A percentile compares a stretch with the other conserved stretches of the same genome.
Evolutionary conservation across 192 early-diverging fungal genomes (phyloP).

Genomic region (Mortierella antarctica): DNA sequence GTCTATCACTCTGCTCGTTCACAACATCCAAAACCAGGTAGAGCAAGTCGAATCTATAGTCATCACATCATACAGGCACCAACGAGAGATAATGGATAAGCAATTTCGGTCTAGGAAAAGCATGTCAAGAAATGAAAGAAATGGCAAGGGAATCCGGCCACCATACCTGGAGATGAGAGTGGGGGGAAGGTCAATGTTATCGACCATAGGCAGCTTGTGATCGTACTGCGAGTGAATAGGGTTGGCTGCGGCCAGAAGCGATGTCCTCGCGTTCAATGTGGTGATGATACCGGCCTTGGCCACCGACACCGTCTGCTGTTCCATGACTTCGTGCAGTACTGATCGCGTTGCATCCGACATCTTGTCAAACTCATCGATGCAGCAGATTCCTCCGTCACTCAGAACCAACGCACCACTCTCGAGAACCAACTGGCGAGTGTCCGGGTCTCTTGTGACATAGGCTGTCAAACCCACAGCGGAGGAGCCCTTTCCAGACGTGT

Average conservation of each 20-base stretch:
- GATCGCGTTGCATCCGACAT: conserved; percentile 95
- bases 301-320: conserved; percentile 98
- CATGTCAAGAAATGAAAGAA: background rate
- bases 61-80: background rate
- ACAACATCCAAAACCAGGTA: conserved; percentile 93
- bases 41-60: conserved; percentile 87
- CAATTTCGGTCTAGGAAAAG: background rate
- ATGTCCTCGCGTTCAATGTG: conserved; percentile 96
- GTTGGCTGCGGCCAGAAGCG: conserved; percentile 94
- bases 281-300: conserved; percentile 99
- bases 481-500: conserved; percentile 97
- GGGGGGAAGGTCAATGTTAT: conserved; percentile 93
- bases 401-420: conserved; percentile 97
- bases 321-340: conserved; percentile 99
- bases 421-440: conserved; percentile 93
- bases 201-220: conserved; percentile 79
- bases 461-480: conserved; percentile 97
- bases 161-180: conserved; percentile 88
- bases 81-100: background rate
- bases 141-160: no score
- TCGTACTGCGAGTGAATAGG: conserved; percentile 94
- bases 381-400: conserved; percentile 95
- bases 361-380: conserved; percentile 99
- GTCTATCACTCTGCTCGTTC: conserved; percentile 86
- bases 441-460: conserved; percentile 94